These are phyloP conservation scores for Naumovozyma castellii DNA, from an alignment of 805 yeast species.

Conservation along the genomic window DNA sequence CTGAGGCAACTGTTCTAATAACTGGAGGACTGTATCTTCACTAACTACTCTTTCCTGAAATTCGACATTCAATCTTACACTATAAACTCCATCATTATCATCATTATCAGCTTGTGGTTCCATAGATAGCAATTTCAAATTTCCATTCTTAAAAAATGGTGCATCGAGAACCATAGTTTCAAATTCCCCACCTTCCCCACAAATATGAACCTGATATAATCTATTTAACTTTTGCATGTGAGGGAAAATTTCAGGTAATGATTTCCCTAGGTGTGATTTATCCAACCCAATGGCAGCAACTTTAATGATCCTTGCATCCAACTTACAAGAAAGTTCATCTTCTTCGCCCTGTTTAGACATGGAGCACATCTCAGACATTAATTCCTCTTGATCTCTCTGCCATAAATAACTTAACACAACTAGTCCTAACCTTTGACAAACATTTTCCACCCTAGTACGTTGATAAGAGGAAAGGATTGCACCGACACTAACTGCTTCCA, in stretches of 20 bases:
- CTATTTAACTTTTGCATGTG: slow-evolving; percentile 46
- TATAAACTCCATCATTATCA: slow-evolving; percentile 57
- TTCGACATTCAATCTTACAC: slow-evolving; percentile 47
- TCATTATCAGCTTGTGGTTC: slow-evolving; percentile 35
- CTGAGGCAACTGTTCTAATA: slow-evolving; percentile 32
- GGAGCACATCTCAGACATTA: slow-evolving; percentile 72
- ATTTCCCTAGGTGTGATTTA: slow-evolving; percentile 55
- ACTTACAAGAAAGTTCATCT: slow-evolving; percentile 8
- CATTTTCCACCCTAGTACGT: slow-evolving; percentile 85
- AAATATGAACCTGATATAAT: slow-evolving; percentile 75
- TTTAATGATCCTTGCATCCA: slow-evolving; percentile 80
- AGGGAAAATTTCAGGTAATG: slow-evolving; percentile 53
- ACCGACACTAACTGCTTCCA: slow-evolving; percentile 87
- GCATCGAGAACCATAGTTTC: slow-evolving; percentile 89
- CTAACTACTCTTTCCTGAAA: slow-evolving; percentile 33
- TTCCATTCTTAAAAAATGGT: slow-evolving; percentile 60
- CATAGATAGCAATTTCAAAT: slow-evolving; percentile 34
- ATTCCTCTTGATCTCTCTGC: slow-evolving; percentile 75
- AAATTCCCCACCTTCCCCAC: slow-evolving; percentile 99
- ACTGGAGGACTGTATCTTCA: slow-evolving; percentile 11
- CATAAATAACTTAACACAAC: slow-evolving; percentile 71
- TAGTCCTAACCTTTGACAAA: slow-evolving; percentile 64
- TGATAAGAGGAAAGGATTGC: slow-evolving; percentile 95
- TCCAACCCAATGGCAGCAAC: slow-evolving; percentile 88
- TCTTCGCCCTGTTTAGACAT: slow-evolving; percentile 22